These are phyloP conservation scores for Aspergillus floridensis DNA, from an alignment of 2,329 filamentous ascomycete genomes.

Conservation along the genomic window DNA sequence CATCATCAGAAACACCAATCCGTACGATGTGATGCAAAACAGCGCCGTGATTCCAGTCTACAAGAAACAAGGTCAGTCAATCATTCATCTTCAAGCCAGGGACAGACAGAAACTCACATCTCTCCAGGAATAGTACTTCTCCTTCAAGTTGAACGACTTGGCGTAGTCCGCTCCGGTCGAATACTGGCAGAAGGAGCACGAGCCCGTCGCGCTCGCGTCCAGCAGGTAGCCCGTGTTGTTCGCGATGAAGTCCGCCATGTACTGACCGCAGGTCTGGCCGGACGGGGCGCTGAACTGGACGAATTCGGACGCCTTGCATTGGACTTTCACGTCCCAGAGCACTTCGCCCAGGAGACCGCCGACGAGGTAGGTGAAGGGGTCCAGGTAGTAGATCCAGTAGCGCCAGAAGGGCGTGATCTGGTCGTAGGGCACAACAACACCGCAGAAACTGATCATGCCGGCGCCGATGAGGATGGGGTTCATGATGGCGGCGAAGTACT, in stretches of 20 bases:
- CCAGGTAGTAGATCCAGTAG: conserved; percentile 46
- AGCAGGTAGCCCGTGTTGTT: conserved; percentile 30
- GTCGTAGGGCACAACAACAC: conserved; percentile 39
- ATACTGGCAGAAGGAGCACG: conserved; percentile 34
- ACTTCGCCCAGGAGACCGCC: conserved; percentile 39
- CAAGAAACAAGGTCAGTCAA: conserved; percentile 5
- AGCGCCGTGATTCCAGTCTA: conserved; percentile 44
- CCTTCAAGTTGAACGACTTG: conserved; percentile 32
- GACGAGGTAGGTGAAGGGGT: conserved; percentile 46
- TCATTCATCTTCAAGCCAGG: not conserved
- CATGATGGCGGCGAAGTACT: conserved; percentile 57
- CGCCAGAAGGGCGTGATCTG: conserved; percentile 42
- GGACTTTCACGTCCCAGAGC: conserved; percentile 40
- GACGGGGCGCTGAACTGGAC: conserved; percentile 27
- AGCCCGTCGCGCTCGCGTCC: conserved; percentile 26
- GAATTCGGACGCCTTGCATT: conserved; percentile 35
- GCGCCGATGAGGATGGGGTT: conserved; percentile 56
- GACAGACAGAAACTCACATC: conserved; percentile 28
- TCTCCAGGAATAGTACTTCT: conserved; percentile 39
- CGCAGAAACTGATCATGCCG: conserved; percentile 40
- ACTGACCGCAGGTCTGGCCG: conserved; percentile 34
- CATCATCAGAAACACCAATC: conserved; percentile 49
- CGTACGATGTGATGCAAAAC: conserved; percentile 45
- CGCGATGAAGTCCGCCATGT: conserved; percentile 33
- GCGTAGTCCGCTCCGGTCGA: conserved; percentile 34